Evolutionary conservation across 1,284 basidiomycete genomes (phyloP).

Genomic region (Takashimella tepidaria): DNA sequence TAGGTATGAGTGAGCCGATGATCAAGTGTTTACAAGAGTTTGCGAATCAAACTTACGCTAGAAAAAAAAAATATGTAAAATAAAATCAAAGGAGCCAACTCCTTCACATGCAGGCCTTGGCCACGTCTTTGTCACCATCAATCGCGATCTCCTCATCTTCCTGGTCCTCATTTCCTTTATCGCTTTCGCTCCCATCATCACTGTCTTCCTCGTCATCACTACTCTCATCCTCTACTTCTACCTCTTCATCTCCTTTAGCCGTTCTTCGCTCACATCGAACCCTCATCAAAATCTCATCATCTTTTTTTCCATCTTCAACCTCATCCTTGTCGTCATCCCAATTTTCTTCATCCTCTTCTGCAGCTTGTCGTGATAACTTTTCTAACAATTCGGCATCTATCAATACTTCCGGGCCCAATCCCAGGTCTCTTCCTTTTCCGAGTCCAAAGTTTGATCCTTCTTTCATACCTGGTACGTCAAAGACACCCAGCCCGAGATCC

Average conservation of each 20-base stretch:
- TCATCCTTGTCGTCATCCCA: constrained; percentile 11
- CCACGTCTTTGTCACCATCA: too few relatives aligned
- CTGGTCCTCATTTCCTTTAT: too few relatives aligned
- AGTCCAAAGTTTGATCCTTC: constrained; percentile 5
- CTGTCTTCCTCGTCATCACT: constrained; percentile 3
- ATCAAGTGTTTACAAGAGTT: too few relatives aligned
- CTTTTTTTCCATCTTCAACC: not conserved
- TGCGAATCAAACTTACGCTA: too few relatives aligned
- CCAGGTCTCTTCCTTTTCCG: constrained; percentile 13
- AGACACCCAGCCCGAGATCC: constrained; percentile 42
- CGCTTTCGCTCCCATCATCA: constrained; percentile 5
- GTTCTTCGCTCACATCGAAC: not conserved
- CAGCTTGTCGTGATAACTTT: not conserved
- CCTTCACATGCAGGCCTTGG: too few relatives aligned
- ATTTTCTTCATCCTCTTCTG: not conserved
- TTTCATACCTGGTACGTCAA: constrained; percentile 33
- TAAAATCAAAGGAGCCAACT: too few relatives aligned
- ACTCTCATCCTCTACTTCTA: constrained; percentile 6
- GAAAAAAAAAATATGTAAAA: too few relatives aligned
- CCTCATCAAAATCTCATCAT: not conserved
- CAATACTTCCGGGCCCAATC: constrained; percentile 25
- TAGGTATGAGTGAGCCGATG: too few relatives aligned
- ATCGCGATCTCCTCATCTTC: too few relatives aligned
- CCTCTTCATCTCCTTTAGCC: not conserved
- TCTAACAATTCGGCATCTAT: constrained; percentile 11